A percentile compares a stretch with the other conserved stretches of the same genome.
phyloP scores from a whole-genome alignment of 371 early-diverging fungal genomes.

The Mortierella sp. region DNA sequence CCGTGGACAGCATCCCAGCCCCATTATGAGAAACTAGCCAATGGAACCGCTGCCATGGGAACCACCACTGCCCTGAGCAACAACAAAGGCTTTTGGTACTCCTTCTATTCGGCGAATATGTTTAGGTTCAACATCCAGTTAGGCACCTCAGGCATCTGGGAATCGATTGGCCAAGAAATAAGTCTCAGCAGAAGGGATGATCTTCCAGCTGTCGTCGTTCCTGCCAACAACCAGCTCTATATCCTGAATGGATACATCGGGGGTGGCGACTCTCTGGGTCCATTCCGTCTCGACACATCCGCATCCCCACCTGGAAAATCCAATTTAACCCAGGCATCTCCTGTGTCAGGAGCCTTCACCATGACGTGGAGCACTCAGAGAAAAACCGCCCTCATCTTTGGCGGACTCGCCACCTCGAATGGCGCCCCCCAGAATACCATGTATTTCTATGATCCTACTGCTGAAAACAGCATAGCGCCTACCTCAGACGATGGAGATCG shows the following conservation, averaged over 20 bases:
- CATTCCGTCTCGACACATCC: background rate
- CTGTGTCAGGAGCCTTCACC: background rate
- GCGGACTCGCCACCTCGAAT: background rate
- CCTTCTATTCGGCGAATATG: background rate
- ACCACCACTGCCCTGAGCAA: background rate
- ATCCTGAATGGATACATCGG: background rate
- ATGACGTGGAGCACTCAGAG: background rate
- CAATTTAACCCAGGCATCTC: background rate
- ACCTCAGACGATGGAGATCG: background rate
- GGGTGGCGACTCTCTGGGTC: background rate
- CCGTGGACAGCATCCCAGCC: background rate
- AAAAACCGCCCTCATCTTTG: background rate
- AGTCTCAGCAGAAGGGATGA: background rate
- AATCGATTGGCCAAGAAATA: no score
- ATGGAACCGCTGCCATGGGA: background rate
- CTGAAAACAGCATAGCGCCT: background rate
- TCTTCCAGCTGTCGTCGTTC: background rate
- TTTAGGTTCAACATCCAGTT: background rate
- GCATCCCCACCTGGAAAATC: background rate
- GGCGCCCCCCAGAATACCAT: background rate
- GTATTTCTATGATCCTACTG: background rate
- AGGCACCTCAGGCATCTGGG: background rate
- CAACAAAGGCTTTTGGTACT: background rate
- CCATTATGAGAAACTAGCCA: background rate
- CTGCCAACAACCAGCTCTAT: background rate